Percentiles rank a stretch among this genome's conserved stretches.
Conservation (phyloP, 257 asterid species). For the Fraxinus anomala region DNA sequence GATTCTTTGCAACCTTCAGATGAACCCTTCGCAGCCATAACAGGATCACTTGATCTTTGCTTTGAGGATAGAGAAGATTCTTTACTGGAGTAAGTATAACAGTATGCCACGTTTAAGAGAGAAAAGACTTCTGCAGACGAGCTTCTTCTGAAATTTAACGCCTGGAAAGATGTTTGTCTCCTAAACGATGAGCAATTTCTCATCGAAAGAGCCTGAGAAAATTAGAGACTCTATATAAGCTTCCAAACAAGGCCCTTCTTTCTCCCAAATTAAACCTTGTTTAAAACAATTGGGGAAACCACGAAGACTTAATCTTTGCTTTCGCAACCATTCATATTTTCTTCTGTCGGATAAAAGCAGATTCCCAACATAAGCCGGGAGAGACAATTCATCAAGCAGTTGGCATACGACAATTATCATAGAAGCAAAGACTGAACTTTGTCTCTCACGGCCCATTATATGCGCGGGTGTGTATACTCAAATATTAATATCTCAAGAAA, state of each 20-base stretch:
- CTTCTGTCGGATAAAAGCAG: not conserved
- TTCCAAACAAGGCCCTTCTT: too few species aligned
- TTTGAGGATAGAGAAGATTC: slow-evolving; percentile 54
- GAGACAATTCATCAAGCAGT: slow-evolving; percentile 34
- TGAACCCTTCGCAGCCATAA: slow-evolving; percentile 77
- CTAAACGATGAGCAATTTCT: slow-evolving; percentile 65
- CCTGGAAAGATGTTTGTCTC: slow-evolving; percentile 53
- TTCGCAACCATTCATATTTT: slow-evolving; percentile 23
- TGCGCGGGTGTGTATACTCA: too few species aligned
- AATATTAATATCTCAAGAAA: not conserved
- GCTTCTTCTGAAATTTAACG: slow-evolving; percentile 56
- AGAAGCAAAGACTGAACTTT: not conserved
- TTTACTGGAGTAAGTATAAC: slow-evolving; percentile 52
- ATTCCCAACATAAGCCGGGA: not conserved
- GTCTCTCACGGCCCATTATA: not conserved
- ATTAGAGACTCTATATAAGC: slow-evolving; percentile 37
- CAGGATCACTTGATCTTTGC: slow-evolving; percentile 68
- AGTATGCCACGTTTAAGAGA: slow-evolving; percentile 47
- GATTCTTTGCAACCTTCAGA: slow-evolving; percentile 58
- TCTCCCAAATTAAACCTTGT: too few species aligned
- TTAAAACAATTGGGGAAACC: too few species aligned
- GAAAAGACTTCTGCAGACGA: slow-evolving; percentile 55
- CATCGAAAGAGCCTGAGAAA: slow-evolving; percentile 74
- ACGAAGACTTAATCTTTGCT: slow-evolving; percentile 10
- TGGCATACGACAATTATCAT: not conserved